Percentiles rank a stretch among this genome's conserved stretches.
These are phyloP conservation scores for Selenicereus undatus DNA, from an alignment of 148 eudicot genomes.

Conservation along the genomic window DNA sequence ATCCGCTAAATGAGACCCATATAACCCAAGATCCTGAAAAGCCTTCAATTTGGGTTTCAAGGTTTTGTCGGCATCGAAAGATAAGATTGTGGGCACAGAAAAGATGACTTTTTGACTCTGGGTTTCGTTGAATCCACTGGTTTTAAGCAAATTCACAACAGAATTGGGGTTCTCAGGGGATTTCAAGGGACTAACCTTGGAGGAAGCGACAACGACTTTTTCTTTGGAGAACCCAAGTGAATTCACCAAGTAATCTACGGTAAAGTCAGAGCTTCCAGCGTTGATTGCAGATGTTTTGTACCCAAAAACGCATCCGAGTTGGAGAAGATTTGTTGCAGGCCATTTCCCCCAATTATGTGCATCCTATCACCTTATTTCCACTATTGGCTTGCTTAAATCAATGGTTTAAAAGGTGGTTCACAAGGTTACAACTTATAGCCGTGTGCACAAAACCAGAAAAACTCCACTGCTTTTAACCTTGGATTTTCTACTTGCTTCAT, in stretches of 20 bases:
- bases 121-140: slow-evolving; percentile 20
- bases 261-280: neutral
- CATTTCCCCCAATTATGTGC: slow-evolving; percentile 1
- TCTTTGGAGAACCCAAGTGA: slow-evolving; percentile 31
- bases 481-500: too few relatives aligned
- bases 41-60: slow-evolving; percentile 32
- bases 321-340: neutral
- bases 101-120: slow-evolving; percentile 25
- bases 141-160: slow-evolving; percentile 21
- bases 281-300: slow-evolving; percentile 3
- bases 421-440: too few relatives aligned
- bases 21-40: slow-evolving; percentile 9
- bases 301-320: neutral
- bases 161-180: slow-evolving; percentile 21
- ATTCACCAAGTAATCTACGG: slow-evolving; percentile 25
- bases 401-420: too few relatives aligned
- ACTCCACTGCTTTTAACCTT: too few relatives aligned
- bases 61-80: slow-evolving; percentile 17
- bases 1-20: slow-evolving; percentile 13
- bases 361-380: slow-evolving; percentile 1
- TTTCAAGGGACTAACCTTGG: slow-evolving; percentile 21
- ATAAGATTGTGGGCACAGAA: slow-evolving; percentile 14
- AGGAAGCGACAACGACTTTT: slow-evolving; percentile 18
- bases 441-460: too few relatives aligned
- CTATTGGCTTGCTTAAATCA: too few relatives aligned